Percentiles rank a stretch among this genome's conserved stretches.
Evolutionary conservation across 1,284 basidiomycete species (phyloP).

Genomic region (Cryptococcus hybrid): DNA sequence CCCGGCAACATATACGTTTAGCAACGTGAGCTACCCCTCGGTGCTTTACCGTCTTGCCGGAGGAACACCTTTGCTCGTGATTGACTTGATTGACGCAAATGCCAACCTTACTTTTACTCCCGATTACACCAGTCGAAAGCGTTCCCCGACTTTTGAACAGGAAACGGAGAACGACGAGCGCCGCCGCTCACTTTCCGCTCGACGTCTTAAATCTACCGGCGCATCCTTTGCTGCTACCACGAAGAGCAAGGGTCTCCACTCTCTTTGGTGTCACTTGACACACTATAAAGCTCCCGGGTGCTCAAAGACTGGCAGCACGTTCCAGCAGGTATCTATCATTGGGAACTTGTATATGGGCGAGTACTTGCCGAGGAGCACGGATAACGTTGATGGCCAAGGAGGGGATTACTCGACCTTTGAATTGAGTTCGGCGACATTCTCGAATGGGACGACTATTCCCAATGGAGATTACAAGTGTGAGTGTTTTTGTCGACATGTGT

Average conservation of each 20-base stretch:
- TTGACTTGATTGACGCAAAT: conserved; percentile 53
- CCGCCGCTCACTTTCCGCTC: not conserved
- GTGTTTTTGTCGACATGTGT: conserved; percentile 5
- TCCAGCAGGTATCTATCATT: conserved; percentile 50
- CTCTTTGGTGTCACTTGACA: conserved; percentile 22
- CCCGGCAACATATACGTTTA: conserved; percentile 57
- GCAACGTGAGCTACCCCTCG: conserved; percentile 46
- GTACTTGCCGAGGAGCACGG: conserved; percentile 47
- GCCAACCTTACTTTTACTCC: conserved; percentile 37
- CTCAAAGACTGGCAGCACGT: conserved; percentile 25
- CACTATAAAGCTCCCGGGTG: conserved; percentile 23
- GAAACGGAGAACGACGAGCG: conserved; percentile 26
- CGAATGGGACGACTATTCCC: conserved; percentile 61
- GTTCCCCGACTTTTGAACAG: conserved; percentile 18
- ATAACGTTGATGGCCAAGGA: conserved; percentile 37
- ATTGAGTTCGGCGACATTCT: conserved; percentile 52
- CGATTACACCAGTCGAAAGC: conserved; percentile 29
- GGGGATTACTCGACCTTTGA: conserved; percentile 51
- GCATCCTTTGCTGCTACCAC: not conserved
- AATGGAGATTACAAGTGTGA: conserved; percentile 58
- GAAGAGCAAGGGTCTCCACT: conserved; percentile 4
- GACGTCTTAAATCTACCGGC: conserved; percentile 10
- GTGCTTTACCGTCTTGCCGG: conserved; percentile 54
- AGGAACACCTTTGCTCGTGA: conserved; percentile 57
- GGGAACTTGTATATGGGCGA: conserved; percentile 50